Evolutionary conservation across 768 basidiomycete genomes (phyloP).

Genomic region (Suillus occidentalis): DNA sequence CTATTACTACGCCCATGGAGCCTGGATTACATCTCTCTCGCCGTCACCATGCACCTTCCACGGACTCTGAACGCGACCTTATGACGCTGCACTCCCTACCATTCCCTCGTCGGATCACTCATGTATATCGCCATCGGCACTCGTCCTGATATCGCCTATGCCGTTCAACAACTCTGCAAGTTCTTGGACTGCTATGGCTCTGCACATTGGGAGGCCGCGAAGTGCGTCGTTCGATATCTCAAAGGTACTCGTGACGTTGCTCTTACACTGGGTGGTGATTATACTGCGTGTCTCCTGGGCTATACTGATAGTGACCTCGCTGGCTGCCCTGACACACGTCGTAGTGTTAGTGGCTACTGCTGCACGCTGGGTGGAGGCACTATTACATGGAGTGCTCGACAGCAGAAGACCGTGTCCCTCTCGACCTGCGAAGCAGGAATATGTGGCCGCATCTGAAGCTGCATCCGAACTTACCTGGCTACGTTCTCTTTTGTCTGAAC

Average conservation of each 20-base stretch:
- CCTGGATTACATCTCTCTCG: slow-evolving; percentile 10
- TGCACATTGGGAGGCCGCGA: background rate
- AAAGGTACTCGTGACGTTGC: background rate
- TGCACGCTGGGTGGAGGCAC: no score
- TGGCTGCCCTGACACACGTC: no score
- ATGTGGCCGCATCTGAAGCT: slow-evolving; percentile 14
- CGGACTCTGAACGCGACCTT: background rate
- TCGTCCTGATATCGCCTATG: slow-evolving; percentile 18
- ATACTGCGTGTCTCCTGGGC: no score
- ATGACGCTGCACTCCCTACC: no score
- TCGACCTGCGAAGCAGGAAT: no score
- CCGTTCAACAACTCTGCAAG: slow-evolving; percentile 14
- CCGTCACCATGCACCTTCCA: no score
- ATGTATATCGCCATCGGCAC: slow-evolving; percentile 23
- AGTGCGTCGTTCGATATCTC: background rate
- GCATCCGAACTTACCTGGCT: slow-evolving; percentile 37
- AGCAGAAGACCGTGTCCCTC: no score
- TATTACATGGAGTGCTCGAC: no score
- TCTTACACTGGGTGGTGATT: no score
- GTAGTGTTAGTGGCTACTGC: no score
- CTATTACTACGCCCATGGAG: slow-evolving; percentile 23
- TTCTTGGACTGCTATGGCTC: slow-evolving; percentile 12
- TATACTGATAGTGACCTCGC: no score
- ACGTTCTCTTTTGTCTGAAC: slow-evolving; percentile 18
- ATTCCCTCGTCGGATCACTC: slow-evolving; percentile 17